These are phyloP conservation scores for Funneliformis geosporum DNA, from an alignment of 192 early-diverging fungal species.

Conservation along the genomic window DNA sequence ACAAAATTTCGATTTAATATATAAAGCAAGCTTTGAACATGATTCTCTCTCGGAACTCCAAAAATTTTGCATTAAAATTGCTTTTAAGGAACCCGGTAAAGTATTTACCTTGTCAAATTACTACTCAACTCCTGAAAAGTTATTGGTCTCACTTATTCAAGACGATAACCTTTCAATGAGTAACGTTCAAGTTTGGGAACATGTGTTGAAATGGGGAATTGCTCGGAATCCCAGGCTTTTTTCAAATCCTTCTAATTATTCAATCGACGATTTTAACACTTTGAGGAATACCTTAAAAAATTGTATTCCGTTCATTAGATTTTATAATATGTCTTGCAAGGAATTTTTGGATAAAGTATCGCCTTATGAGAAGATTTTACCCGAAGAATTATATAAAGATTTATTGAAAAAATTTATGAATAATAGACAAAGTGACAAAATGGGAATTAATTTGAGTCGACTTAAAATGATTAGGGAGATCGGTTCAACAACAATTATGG, in stretches of 20 bases:
- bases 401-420: neutral
- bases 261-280: neutral
- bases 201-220: slow-evolving; percentile 6
- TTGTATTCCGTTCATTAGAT: slow-evolving; percentile 1
- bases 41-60: neutral
- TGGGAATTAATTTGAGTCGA: too few relatives aligned
- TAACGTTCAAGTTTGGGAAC: neutral
- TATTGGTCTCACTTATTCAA: neutral
- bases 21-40: neutral
- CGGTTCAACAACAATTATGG: neutral
- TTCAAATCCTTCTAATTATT: neutral
- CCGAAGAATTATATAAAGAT: too few relatives aligned
- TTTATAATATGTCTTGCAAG: neutral
- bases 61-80: neutral
- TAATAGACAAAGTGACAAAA: neutral
- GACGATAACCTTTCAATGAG: neutral
- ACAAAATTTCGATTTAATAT: neutral
- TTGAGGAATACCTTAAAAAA: neutral
- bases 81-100: neutral
- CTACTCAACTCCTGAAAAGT: neutral
- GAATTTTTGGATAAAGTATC: neutral
- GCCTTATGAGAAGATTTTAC: neutral
- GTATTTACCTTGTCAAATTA: neutral
- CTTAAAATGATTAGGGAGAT: too few relatives aligned
- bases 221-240: neutral